phyloP scores from a whole-genome alignment of 306 rosid species.

The Amphicarpaea edgeworthii region DNA sequence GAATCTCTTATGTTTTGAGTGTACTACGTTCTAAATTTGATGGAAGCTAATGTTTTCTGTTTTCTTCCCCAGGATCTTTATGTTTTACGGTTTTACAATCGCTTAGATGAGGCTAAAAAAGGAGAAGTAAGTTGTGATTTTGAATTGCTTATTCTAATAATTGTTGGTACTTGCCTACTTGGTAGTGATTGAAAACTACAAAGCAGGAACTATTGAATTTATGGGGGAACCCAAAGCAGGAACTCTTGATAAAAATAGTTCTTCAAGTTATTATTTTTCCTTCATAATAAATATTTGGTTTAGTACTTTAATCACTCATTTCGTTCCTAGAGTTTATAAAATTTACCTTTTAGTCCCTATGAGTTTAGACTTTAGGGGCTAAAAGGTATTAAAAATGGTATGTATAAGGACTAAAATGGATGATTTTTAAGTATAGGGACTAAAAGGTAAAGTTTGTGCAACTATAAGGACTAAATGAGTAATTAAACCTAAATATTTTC shows the following conservation, averaged over 20 bases:
- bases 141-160: slow-evolving; percentile 34
- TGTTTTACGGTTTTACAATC: slow-evolving; percentile 81
- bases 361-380: too few relatives aligned
- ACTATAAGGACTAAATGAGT: too few relatives aligned
- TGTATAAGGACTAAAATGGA: too few relatives aligned
- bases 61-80: slow-evolving; percentile 75
- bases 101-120: slow-evolving; percentile 88
- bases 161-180: slow-evolving; percentile 12
- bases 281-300: background rate
- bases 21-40: slow-evolving; percentile 35
- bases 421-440: too few relatives aligned
- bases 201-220: slow-evolving; percentile 6
- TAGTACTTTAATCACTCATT: too few relatives aligned
- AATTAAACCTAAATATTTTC: too few relatives aligned
- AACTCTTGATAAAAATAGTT: slow-evolving; percentile 38
- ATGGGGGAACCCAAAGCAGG: slow-evolving; percentile 9
- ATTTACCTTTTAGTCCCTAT: too few relatives aligned
- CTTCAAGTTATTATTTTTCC: slow-evolving; percentile 33
- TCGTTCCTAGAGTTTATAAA: too few relatives aligned
- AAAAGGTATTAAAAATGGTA: too few relatives aligned
- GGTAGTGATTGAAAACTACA: slow-evolving; percentile 21
- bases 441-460: too few relatives aligned
- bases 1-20: background rate
- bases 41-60: slow-evolving; percentile 42
- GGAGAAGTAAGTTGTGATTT: slow-evolving; percentile 83